These are phyloP conservation scores for Tylopilus rubrobrunneus DNA, from an alignment of 768 basidiomycete genomes.

Conservation along the genomic window DNA sequence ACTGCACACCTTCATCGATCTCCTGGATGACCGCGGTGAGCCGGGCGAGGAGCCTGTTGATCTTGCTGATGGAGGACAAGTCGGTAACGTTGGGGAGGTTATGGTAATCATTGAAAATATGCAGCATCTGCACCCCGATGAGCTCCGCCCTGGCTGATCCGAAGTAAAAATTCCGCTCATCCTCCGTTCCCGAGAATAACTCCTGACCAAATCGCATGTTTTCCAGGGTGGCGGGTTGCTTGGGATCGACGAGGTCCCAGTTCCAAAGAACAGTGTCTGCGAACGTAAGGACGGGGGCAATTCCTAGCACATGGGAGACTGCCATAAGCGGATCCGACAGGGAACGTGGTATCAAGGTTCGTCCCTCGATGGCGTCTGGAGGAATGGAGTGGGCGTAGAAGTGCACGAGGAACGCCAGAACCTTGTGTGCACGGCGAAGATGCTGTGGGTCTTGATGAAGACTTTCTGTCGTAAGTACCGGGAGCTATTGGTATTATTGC, in stretches of 20 bases:
- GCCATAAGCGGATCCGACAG: constrained; percentile 74
- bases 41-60: constrained; percentile 67
- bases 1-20: constrained; percentile 65
- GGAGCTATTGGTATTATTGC: constrained; percentile 49
- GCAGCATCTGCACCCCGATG: constrained; percentile 80
- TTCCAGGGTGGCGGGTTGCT: constrained; percentile 54
- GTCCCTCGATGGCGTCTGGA: constrained; percentile 30
- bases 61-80: constrained; percentile 57
- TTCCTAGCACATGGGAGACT: constrained; percentile 71
- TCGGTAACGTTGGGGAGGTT: constrained; percentile 68
- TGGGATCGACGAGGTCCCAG: constrained; percentile 58
- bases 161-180: constrained; percentile 84
- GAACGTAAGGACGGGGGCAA: constrained; percentile 94
- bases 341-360: constrained; percentile 65
- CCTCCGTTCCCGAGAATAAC: constrained; percentile 79
- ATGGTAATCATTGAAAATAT: constrained; percentile 83
- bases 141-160: constrained; percentile 83
- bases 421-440: constrained; percentile 82
- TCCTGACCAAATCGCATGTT: constrained; percentile 70
- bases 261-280: constrained; percentile 98
- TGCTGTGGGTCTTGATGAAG: constrained; percentile 54
- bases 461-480: constrained; percentile 53
- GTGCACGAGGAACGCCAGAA: constrained; percentile 85
- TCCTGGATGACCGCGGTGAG: constrained; percentile 69
- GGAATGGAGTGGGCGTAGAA: constrained; percentile 86